These are phyloP conservation scores for Arabidopsis lyrata DNA, from an alignment of 441 rosid species.

Conservation along the genomic window DNA sequence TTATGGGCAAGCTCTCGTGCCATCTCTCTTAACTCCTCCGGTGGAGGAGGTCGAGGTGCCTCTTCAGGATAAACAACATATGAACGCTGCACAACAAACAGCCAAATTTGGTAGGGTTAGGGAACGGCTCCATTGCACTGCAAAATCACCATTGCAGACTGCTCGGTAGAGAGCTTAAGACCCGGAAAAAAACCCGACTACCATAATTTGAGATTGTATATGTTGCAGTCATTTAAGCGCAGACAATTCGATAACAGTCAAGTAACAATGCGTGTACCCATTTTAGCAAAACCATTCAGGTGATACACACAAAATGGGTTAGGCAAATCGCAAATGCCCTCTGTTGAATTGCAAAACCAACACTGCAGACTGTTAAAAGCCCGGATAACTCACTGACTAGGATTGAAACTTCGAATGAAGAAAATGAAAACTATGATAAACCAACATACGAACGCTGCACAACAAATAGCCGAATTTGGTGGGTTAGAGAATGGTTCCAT, in stretches of 20 bases:
- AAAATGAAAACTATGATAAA: conserved; percentile 46
- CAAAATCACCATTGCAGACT: background rate
- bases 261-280: background rate
- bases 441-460: conserved; percentile 80
- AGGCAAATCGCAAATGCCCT: too few species aligned
- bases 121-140: background rate
- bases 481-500: background rate
- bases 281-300: background rate
- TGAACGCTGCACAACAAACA: conserved; percentile 59
- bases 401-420: background rate
- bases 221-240: background rate
- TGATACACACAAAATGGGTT: background rate
- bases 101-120: background rate
- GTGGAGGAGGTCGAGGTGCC: conserved; percentile 76
- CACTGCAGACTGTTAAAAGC: background rate
- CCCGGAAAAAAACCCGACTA: background rate
- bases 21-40: conserved; percentile 88
- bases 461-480: conserved; percentile 3
- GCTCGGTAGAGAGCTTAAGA: background rate
- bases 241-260: background rate
- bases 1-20: conserved; percentile 81
- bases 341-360: too few species aligned
- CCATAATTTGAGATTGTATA: too few species aligned
- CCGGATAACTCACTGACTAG: background rate
- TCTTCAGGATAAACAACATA: conserved; percentile 79